These are phyloP conservation scores for Clitoria ternatea DNA, from an alignment of 306 rosid genomes.

Conservation along the genomic window DNA sequence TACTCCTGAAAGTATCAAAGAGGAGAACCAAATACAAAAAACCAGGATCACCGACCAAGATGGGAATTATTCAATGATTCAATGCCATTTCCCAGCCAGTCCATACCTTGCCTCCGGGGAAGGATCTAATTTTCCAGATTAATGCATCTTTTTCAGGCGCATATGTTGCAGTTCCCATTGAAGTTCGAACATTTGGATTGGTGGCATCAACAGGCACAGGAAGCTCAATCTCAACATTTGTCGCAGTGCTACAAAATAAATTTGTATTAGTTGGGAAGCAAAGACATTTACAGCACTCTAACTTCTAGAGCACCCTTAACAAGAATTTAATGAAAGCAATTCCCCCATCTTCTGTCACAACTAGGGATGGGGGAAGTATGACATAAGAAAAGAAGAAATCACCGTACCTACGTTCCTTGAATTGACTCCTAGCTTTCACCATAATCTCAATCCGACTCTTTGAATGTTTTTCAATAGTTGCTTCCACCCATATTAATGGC, in stretches of 20 bases:
- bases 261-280: constrained; percentile 28
- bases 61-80: constrained; percentile 1
- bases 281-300: constrained; percentile 7
- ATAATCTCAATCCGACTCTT: constrained; percentile 89
- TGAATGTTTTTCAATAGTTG: constrained; percentile 92
- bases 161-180: constrained; percentile 97
- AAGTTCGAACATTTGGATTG: constrained; percentile 85
- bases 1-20: constrained; percentile 56
- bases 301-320: neutral
- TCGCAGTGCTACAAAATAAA: constrained; percentile 75
- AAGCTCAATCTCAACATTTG: constrained; percentile 87
- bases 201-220: constrained; percentile 93
- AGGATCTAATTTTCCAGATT: constrained; percentile 91
- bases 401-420: constrained; percentile 93
- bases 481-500: constrained; percentile 97
- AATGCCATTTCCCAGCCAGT: constrained; percentile 18
- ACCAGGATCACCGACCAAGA: neutral
- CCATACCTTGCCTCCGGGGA: constrained; percentile 96
- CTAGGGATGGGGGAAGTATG: neutral
- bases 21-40: neutral
- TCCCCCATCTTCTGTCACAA: constrained; percentile 1
- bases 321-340: constrained; percentile 4
- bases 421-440: constrained; percentile 97
- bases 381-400: neutral
- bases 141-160: constrained; percentile 95